Evolutionary conservation across 805 yeast genomes (phyloP).

Genomic region (Wickerhamomyces hampshirensis): DNA sequence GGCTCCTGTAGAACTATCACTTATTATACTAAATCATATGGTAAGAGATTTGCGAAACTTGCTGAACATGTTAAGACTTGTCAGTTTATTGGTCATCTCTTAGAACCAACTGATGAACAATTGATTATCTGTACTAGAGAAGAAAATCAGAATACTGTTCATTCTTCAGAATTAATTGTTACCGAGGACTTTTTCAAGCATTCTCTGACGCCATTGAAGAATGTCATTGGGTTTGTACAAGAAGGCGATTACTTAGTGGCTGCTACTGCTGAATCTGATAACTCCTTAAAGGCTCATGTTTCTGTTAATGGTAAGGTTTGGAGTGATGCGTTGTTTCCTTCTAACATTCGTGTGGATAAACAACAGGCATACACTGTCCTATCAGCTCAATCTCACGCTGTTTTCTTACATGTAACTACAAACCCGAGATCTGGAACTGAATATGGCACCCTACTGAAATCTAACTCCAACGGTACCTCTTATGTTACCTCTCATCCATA

Average conservation of each 20-base stretch:
- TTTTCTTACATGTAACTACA: constrained; percentile 82
- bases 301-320: constrained; percentile 73
- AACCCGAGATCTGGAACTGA: constrained; percentile 44
- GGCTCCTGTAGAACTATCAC: constrained; percentile 52
- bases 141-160: constrained; percentile 28
- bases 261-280: constrained; percentile 51
- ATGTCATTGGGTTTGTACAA: constrained; percentile 69
- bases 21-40: constrained; percentile 62
- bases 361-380: constrained; percentile 77
- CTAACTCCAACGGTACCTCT: constrained; percentile 88
- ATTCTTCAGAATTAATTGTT: constrained; percentile 28
- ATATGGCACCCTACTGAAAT: constrained; percentile 77
- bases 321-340: constrained; percentile 80
- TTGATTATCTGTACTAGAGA: constrained; percentile 62
- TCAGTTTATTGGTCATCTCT: constrained; percentile 60
- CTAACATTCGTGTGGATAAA: constrained; percentile 48
- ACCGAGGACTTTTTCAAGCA: constrained; percentile 21
- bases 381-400: constrained; percentile 63
- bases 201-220: constrained; percentile 41
- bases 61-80: constrained; percentile 53
- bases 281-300: constrained; percentile 60
- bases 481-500: constrained; percentile 62
- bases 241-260: constrained; percentile 70
- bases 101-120: constrained; percentile 38
- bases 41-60: constrained; percentile 54